These are phyloP conservation scores for Aspergillus pseudoglaucus DNA, from an alignment of 2,329 filamentous ascomycete species.

Conservation along the genomic window DNA sequence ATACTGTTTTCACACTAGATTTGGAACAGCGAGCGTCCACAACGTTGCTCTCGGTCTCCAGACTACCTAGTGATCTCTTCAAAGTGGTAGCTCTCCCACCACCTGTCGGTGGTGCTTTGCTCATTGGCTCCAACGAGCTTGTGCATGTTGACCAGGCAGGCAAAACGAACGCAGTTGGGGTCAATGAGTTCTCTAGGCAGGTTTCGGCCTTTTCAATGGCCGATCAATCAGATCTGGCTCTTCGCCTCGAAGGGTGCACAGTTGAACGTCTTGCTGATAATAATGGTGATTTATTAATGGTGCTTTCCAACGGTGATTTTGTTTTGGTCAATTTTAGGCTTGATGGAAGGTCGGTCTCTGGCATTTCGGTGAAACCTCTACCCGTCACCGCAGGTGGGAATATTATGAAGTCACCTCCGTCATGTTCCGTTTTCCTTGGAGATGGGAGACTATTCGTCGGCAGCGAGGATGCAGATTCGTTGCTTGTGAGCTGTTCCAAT, in stretches of 20 bases:
- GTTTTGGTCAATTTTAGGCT: slow-evolving; percentile 74
- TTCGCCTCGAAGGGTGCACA: slow-evolving; percentile 74
- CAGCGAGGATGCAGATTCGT: slow-evolving; percentile 74
- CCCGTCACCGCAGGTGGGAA: slow-evolving; percentile 56
- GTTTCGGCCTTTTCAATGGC: slow-evolving; percentile 75
- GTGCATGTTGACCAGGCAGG: slow-evolving; percentile 95
- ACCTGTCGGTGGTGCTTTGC: slow-evolving; percentile 79
- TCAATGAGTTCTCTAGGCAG: slow-evolving; percentile 82
- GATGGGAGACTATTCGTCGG: slow-evolving; percentile 73
- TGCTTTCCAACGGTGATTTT: slow-evolving; percentile 68
- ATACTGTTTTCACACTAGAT: slow-evolving; percentile 92
- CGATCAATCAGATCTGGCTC: slow-evolving; percentile 73
- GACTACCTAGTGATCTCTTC: slow-evolving; percentile 80
- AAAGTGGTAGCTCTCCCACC: slow-evolving; percentile 74
- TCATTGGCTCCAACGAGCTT: slow-evolving; percentile 82
- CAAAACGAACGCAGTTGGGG: slow-evolving; percentile 83
- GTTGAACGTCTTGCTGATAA: slow-evolving; percentile 71
- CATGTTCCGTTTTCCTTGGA: slow-evolving; percentile 64
- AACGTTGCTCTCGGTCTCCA: slow-evolving; percentile 77
- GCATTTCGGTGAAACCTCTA: slow-evolving; percentile 66
- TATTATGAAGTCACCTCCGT: slow-evolving; percentile 56
- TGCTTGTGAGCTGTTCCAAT: slow-evolving; percentile 72
- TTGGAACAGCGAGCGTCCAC: slow-evolving; percentile 90
- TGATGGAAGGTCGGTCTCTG: slow-evolving; percentile 86
- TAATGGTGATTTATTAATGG: slow-evolving; percentile 75